Percentiles rank a stretch among this genome's conserved stretches.
These are phyloP conservation scores for Chaetomium strumarium DNA, from an alignment of 2,329 filamentous ascomycete genomes.

Conservation along the genomic window DNA sequence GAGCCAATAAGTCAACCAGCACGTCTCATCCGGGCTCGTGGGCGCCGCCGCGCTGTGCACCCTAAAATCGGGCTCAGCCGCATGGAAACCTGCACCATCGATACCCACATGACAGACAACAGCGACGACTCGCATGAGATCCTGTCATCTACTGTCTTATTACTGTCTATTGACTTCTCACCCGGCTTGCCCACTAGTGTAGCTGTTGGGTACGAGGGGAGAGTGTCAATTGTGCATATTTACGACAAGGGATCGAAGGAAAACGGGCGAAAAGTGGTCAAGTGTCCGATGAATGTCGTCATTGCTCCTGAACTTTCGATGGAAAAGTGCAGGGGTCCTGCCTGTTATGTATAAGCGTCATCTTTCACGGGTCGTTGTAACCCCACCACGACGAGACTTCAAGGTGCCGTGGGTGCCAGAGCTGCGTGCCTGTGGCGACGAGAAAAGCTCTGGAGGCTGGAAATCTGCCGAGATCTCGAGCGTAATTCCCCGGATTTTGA, in stretches of 20 bases:
- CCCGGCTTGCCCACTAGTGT: no score
- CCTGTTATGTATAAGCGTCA: constrained; percentile 2
- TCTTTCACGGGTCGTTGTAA: neutral
- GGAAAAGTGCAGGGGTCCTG: neutral
- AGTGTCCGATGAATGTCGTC: constrained; percentile 5
- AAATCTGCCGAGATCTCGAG: neutral
- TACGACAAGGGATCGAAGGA: neutral
- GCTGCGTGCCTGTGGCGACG: neutral
- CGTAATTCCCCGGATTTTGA: constrained; percentile 1
- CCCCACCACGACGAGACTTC: neutral
- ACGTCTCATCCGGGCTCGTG: neutral
- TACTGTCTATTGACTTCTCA: no score
- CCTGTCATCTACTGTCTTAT: no score
- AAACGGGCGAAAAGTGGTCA: neutral
- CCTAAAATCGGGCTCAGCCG: constrained; percentile 3
- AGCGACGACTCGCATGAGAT: no score
- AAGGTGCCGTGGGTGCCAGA: no score
- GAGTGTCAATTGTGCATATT: neutral
- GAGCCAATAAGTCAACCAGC: constrained; percentile 4
- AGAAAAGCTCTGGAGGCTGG: neutral
- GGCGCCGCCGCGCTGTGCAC: neutral
- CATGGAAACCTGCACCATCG: neutral
- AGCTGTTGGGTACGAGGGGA: no score
- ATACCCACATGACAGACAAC: neutral
- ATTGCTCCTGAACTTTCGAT: neutral